These are phyloP conservation scores for Escovopsis sp. DNA, from an alignment of 2,329 filamentous ascomycete genomes.

Conservation along the genomic window DNA sequence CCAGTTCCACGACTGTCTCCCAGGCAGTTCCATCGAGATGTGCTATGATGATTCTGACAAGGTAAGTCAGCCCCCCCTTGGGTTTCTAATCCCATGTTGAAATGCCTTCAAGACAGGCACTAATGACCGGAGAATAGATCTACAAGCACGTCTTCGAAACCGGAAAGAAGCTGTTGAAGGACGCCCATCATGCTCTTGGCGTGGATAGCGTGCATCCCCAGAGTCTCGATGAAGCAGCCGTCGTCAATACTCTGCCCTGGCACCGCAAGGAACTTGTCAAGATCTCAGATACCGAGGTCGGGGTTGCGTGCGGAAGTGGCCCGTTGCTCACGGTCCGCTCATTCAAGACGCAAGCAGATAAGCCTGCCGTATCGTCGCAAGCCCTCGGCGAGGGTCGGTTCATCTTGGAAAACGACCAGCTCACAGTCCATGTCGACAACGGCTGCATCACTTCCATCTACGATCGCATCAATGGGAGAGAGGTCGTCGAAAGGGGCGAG, in stretches of 20 bases:
- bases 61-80: conserved; percentile 22
- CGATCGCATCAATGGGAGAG: conserved; percentile 57
- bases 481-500: conserved; percentile 57
- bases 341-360: conserved; percentile 30
- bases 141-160: conserved; percentile 73
- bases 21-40: conserved; percentile 93
- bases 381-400: conserved; percentile 48
- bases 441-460: conserved; percentile 76
- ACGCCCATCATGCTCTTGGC: conserved; percentile 54
- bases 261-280: conserved; percentile 58
- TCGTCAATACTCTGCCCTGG: conserved; percentile 83
- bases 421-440: conserved; percentile 55
- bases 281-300: conserved; percentile 37
- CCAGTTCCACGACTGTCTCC: conserved; percentile 95
- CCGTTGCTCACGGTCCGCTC: conserved; percentile 35
- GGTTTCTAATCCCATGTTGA: neutral
- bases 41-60: conserved; percentile 92
- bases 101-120: no score
- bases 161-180: conserved; percentile 55
- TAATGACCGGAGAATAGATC: conserved; percentile 29
- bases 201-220: conserved; percentile 32
- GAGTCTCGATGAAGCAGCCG: conserved; percentile 37
- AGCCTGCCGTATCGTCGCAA: conserved; percentile 36
- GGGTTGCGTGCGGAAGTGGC: conserved; percentile 42
- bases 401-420: conserved; percentile 63